Percentiles rank a stretch among this genome's conserved stretches.
These are phyloP conservation scores for Xylariaceae sp. DNA, from an alignment of 2,329 filamentous ascomycete species.

Conservation along the genomic window DNA sequence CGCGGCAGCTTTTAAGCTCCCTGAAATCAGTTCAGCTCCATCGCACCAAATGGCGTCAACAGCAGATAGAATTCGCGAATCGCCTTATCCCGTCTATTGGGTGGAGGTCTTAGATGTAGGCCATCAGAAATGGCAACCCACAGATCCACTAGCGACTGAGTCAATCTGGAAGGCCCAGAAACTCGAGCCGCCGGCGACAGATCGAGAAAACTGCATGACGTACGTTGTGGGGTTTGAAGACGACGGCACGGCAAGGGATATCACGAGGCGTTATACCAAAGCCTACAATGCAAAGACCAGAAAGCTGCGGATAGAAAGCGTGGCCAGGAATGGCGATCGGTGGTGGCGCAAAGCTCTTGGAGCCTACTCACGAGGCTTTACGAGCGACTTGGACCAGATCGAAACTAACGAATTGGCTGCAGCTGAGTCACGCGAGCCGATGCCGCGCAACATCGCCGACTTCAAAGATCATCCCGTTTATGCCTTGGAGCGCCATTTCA, in stretches of 20 bases:
- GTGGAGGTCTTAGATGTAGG: slow-evolving; percentile 84
- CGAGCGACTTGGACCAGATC: slow-evolving; percentile 71
- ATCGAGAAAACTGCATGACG: slow-evolving; percentile 69
- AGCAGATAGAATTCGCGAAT: slow-evolving; percentile 57
- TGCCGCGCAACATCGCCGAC: slow-evolving; percentile 81
- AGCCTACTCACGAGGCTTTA: slow-evolving; percentile 40
- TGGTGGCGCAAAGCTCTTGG: slow-evolving; percentile 55
- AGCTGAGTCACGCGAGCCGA: slow-evolving; percentile 70
- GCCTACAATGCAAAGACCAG: slow-evolving; percentile 88
- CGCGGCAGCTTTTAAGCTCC: slow-evolving; percentile 51
- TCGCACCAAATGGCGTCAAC: slow-evolving; percentile 31
- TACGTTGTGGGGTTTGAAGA: slow-evolving; percentile 86
- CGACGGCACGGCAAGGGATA: slow-evolving; percentile 73
- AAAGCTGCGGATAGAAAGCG: slow-evolving; percentile 69
- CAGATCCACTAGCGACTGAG: slow-evolving; percentile 79
- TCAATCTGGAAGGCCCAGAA: slow-evolving; percentile 69
- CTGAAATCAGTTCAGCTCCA: slow-evolving; percentile 36
- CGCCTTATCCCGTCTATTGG: slow-evolving; percentile 84
- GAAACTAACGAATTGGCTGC: slow-evolving; percentile 74
- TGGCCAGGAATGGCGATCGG: slow-evolving; percentile 42
- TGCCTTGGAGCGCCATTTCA: slow-evolving; percentile 80
- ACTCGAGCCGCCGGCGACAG: slow-evolving; percentile 78
- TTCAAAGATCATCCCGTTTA: slow-evolving; percentile 84
- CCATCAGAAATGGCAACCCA: slow-evolving; percentile 85
- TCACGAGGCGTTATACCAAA: slow-evolving; percentile 83